These are phyloP conservation scores for Salvia miltiorrhiza DNA, from an alignment of 257 asterid genomes.

Conservation along the genomic window DNA sequence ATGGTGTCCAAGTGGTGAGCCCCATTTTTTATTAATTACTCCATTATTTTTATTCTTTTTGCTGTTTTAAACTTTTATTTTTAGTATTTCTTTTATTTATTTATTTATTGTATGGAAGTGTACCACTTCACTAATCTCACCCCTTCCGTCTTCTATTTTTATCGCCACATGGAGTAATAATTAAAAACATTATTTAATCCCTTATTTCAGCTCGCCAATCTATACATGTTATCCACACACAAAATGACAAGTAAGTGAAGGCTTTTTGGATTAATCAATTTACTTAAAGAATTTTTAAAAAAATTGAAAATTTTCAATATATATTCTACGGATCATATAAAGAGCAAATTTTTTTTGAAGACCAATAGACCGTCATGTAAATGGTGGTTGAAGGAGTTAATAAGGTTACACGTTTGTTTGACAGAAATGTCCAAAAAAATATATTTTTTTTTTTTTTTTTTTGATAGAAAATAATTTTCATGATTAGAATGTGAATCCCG, in stretches of 20 bases:
- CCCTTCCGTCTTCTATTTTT: background rate
- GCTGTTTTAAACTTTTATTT: background rate
- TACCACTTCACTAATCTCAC: background rate
- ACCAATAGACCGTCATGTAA: too few species aligned
- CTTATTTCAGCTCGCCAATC: background rate
- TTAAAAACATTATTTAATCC: background rate
- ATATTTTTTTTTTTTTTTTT: background rate
- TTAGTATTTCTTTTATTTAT: background rate
- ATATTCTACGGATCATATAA: background rate
- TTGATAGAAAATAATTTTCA: background rate
- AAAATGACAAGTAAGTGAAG: too few species aligned
- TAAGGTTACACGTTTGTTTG: background rate
- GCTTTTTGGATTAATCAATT: too few species aligned
- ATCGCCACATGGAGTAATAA: too few species aligned
- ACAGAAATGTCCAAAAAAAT: background rate
- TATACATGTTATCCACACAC: background rate
- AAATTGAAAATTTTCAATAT: too few species aligned
- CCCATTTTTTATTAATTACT: background rate
- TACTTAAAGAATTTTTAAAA: too few species aligned
- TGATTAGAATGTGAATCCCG: background rate
- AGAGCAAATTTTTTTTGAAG: too few species aligned
- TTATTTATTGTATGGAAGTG: background rate
- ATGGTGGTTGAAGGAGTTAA: too few species aligned
- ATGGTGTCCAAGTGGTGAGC: conserved; percentile 84
- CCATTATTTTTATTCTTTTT: background rate